Conservation (phyloP, 345 rosid species). For the Eucalyptus marginata region DNA sequence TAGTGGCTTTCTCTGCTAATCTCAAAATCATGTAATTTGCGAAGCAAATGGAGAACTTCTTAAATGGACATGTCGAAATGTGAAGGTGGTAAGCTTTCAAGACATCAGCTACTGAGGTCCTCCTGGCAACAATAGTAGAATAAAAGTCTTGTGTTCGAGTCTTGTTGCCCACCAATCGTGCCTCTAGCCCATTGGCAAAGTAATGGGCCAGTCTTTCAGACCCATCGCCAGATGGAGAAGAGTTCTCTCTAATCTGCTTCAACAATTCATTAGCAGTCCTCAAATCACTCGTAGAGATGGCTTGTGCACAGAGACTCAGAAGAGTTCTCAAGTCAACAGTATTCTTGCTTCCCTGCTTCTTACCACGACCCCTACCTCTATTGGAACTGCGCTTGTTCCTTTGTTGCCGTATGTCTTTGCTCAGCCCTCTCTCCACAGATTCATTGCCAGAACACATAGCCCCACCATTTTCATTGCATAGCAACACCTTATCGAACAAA, state of each 20-base stretch:
- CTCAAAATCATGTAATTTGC: slow-evolving; percentile 1
- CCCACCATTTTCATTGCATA: slow-evolving; percentile 10
- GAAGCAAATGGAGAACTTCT: slow-evolving; percentile 3
- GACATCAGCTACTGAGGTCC: slow-evolving; percentile 1
- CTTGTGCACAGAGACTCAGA: slow-evolving; percentile 62
- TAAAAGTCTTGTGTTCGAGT: slow-evolving; percentile 15
- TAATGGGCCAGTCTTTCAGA: slow-evolving; percentile 75
- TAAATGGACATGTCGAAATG: slow-evolving; percentile 8
- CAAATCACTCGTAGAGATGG: slow-evolving; percentile 46
- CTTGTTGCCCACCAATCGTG: slow-evolving; percentile 46
- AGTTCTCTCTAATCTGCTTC: slow-evolving; percentile 64
- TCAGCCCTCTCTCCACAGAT: neutral
- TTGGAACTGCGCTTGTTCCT: neutral
- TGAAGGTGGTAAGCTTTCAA: slow-evolving; percentile 14
- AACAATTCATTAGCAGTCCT: slow-evolving; percentile 64
- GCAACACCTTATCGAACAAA: slow-evolving; percentile 54
- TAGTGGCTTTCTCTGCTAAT: slow-evolving; percentile 1
- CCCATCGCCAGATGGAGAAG: slow-evolving; percentile 61
- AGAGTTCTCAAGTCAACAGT: slow-evolving; percentile 61
- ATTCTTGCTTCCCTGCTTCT: slow-evolving; percentile 24
- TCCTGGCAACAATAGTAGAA: neutral
- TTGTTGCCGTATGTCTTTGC: slow-evolving; percentile 1
- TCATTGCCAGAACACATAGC: neutral
- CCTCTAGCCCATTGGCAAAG: slow-evolving; percentile 79
- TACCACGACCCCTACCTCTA: slow-evolving; percentile 18